Conservation (phyloP, 257 asterid genomes). For the Forsythia suspensa region DNA sequence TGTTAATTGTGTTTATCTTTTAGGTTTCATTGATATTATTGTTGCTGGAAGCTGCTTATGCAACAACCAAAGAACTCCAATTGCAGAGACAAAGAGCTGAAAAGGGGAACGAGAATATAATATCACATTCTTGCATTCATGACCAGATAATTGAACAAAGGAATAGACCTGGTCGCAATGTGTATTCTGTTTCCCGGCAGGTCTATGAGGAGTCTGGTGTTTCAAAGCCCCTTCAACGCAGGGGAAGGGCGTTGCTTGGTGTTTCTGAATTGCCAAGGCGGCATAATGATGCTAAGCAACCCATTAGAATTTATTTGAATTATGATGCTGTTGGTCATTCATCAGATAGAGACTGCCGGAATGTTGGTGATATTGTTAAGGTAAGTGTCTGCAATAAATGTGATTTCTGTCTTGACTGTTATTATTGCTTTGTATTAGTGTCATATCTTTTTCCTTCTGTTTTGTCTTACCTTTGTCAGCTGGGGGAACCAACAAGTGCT, state of each 20-base stretch:
- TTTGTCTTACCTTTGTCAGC: constrained; percentile 47
- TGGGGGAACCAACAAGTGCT: constrained; percentile 92
- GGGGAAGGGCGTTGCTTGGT: constrained; percentile 69
- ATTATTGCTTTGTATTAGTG: constrained; percentile 10
- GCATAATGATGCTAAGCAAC: constrained; percentile 61
- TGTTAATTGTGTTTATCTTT: constrained; percentile 20
- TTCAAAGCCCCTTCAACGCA: constrained; percentile 41
- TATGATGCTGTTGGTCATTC: constrained; percentile 99
- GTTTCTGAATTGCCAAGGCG: constrained; percentile 36
- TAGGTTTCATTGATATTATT: constrained; percentile 70
- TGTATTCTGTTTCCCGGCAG: constrained; percentile 83
- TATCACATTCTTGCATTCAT: constrained; percentile 88
- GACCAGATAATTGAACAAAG: constrained; percentile 88
- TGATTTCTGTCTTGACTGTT: neutral
- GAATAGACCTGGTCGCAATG: constrained; percentile 76
- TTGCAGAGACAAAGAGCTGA: constrained; percentile 44
- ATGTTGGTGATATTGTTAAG: constrained; percentile 83
- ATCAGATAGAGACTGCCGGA: constrained; percentile 86
- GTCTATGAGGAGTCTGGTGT: constrained; percentile 54
- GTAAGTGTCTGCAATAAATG: constrained; percentile 43
- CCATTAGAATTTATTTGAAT: constrained; percentile 87
- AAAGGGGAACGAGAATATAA: constrained; percentile 34
- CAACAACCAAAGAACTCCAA: constrained; percentile 39
- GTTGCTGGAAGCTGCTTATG: constrained; percentile 52
- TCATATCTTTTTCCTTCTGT: constrained; percentile 10